phyloP scores from a whole-genome alignment of 441 rosid genomes.

The Rhodomyrtus psidioides region DNA sequence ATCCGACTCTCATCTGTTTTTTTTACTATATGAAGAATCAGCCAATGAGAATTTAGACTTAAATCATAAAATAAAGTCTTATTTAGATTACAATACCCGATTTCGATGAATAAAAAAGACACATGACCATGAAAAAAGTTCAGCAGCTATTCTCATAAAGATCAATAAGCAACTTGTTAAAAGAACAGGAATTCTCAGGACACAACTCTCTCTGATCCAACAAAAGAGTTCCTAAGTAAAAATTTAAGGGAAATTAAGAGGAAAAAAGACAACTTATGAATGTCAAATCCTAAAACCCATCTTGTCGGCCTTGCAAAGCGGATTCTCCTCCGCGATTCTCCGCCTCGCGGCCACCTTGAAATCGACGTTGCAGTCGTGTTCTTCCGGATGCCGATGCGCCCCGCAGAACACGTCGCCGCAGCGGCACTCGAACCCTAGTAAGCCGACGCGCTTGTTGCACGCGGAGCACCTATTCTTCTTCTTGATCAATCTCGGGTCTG shows the following conservation, averaged over 20 bases:
- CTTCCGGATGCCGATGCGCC: conserved; percentile 29
- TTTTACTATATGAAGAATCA: neutral
- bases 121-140: neutral
- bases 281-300: conserved; percentile 8
- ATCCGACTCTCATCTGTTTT: neutral
- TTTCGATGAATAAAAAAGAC: neutral
- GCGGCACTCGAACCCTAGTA: conserved; percentile 37
- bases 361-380: conserved; percentile 35
- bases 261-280: neutral
- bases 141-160: neutral
- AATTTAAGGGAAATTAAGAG: neutral
- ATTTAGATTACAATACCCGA: neutral
- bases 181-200: neutral
- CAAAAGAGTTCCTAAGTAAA: neutral
- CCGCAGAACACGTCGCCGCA: conserved; percentile 36
- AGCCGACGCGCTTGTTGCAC: conserved; percentile 38
- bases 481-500: neutral
- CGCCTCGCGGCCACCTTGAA: conserved; percentile 17
- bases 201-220: neutral
- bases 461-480: conserved; percentile 11
- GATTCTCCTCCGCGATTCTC: conserved; percentile 16
- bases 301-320: conserved; percentile 22
- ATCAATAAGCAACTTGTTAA: neutral
- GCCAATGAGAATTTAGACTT: neutral
- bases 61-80: neutral